Percentiles rank a stretch among this genome's conserved stretches.
These are phyloP conservation scores for Cyclotella kingstonii DNA, from an alignment of 108 stramenopile species.

Conservation along the genomic window DNA sequence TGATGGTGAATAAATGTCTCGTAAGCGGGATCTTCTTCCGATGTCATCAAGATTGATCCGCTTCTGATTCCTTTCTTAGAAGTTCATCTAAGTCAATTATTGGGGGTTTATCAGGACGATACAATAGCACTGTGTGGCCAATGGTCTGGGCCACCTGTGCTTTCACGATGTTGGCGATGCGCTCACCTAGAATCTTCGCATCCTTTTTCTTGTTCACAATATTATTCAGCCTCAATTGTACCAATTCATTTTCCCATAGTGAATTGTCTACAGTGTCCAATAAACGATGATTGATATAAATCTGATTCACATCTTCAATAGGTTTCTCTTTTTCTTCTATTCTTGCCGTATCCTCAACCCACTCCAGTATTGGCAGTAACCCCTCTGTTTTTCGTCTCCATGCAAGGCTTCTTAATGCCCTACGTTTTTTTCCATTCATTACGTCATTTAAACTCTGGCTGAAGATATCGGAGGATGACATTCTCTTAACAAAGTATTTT, in stretches of 20 bases:
- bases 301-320: conserved; percentile 19
- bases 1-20: no score
- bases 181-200: conserved; percentile 55
- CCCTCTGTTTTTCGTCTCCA: conserved; percentile 52
- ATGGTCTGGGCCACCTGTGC: conserved; percentile 78
- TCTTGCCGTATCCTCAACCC: no score
- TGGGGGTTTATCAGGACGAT: conserved; percentile 65
- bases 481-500: conserved; percentile 65
- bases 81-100: conserved; percentile 66
- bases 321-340: conserved; percentile 2
- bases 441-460: conserved; percentile 28
- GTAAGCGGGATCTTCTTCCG: no score
- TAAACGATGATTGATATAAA: conserved; percentile 46
- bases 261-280: conserved; percentile 61
- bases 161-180: conserved; percentile 55
- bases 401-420: conserved; percentile 52
- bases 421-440: conserved; percentile 56
- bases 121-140: conserved; percentile 77
- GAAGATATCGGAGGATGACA: conserved; percentile 45
- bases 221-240: conserved; percentile 64
- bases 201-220: conserved; percentile 72
- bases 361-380: conserved; percentile 46
- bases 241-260: conserved; percentile 73
- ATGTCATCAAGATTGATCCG: no score
- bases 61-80: conserved; percentile 11